phyloP scores from a whole-genome alignment of 257 asterid species.

The Anisodus tanguticus region DNA sequence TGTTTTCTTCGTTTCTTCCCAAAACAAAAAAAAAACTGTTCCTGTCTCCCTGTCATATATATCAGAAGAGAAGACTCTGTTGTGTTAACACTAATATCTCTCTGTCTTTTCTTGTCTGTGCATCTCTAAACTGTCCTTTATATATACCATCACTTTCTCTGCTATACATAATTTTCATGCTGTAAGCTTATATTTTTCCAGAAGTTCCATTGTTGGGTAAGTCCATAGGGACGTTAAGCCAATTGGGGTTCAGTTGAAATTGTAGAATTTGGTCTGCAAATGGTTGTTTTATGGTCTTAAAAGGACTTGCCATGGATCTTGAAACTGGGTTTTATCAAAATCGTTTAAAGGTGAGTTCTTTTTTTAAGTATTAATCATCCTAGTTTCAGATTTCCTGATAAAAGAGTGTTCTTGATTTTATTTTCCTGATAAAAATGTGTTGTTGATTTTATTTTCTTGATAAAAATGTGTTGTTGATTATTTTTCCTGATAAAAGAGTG shows the following conservation, averaged over 20 bases:
- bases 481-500: not conserved
- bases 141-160: not conserved
- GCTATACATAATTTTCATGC: not conserved
- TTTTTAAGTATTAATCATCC: not conserved
- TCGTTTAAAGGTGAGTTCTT: conserved; percentile 58
- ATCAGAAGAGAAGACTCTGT: not conserved
- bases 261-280: conserved; percentile 44
- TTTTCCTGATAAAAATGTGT: no score
- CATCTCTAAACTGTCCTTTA: not conserved
- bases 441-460: not conserved
- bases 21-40: not conserved
- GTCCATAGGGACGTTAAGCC: conserved; percentile 35
- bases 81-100: no score
- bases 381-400: not conserved
- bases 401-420: no score
- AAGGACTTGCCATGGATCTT: conserved; percentile 66
- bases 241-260: conserved; percentile 40
- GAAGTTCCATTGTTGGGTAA: conserved; percentile 41
- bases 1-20: not conserved
- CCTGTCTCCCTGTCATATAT: not conserved
- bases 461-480: not conserved
- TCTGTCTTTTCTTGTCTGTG: not conserved
- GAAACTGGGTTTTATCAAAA: conserved; percentile 61
- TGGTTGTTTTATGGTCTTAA: conserved; percentile 48
- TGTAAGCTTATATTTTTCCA: not conserved